A percentile compares a stretch with the other conserved stretches of the same genome.
phyloP scores from a whole-genome alignment of 108 stramenopile species.

The Conticribra guillardii region DNA sequence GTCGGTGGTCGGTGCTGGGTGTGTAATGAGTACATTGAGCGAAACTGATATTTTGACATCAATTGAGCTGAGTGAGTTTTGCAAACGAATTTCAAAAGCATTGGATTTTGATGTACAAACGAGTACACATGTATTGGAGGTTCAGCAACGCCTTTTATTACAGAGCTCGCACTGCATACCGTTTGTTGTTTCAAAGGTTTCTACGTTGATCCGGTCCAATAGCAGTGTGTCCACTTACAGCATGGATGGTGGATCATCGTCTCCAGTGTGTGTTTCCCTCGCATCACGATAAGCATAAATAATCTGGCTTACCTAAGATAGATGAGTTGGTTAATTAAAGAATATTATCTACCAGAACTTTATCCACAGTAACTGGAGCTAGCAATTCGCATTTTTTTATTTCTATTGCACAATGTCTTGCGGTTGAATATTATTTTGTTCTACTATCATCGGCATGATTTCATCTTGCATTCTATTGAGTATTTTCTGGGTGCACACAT shows the following conservation, averaged over 20 bases:
- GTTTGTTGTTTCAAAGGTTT: neutral
- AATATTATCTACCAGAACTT: too few relatives aligned
- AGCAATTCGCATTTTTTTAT: too few relatives aligned
- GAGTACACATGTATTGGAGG: neutral
- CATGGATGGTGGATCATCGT: neutral
- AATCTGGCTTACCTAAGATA: too few relatives aligned
- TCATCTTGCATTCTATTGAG: too few relatives aligned
- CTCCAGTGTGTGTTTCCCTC: constrained; percentile 1
- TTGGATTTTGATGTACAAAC: neutral
- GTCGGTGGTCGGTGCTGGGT: neutral
- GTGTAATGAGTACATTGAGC: neutral
- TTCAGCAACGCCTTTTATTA: neutral
- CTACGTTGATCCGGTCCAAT: neutral
- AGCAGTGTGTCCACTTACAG: neutral
- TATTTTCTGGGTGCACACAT: too few relatives aligned
- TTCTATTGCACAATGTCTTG: too few relatives aligned
- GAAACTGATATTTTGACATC: neutral
- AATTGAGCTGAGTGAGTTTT: neutral
- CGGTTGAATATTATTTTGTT: too few relatives aligned
- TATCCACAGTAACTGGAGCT: too few relatives aligned
- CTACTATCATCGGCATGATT: too few relatives aligned
- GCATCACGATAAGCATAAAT: neutral
- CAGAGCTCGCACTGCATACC: neutral
- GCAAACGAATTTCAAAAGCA: neutral
- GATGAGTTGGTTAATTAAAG: too few relatives aligned